Evolutionary conservation across 2,329 filamentous ascomycete genomes (phyloP).

Genomic region (Lachnellula cervina): DNA sequence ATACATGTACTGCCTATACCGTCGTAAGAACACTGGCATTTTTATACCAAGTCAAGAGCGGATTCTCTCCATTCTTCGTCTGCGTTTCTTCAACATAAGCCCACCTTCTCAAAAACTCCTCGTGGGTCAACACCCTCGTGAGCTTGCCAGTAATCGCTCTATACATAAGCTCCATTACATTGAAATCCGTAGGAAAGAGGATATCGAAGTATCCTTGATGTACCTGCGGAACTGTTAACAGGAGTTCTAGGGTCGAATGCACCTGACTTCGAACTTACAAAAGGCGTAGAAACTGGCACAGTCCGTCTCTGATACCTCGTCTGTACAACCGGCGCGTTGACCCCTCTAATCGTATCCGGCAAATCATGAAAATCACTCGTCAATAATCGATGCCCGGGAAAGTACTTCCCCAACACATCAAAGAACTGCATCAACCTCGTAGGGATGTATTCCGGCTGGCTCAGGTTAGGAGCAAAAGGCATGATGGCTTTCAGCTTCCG

Average conservation of each 20-base stretch:
- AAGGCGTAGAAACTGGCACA: conserved; percentile 82
- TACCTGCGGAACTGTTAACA: conserved; percentile 50
- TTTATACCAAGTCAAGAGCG: conserved; percentile 85
- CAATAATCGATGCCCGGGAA: conserved; percentile 83
- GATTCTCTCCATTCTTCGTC: conserved; percentile 89
- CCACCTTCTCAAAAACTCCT: conserved; percentile 87
- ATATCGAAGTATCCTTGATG: conserved; percentile 99
- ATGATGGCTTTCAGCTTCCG: conserved; percentile 58
- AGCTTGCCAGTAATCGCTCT: conserved; percentile 88
- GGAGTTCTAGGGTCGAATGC: not conserved
- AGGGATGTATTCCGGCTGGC: conserved; percentile 84
- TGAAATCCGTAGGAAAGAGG: conserved; percentile 94
- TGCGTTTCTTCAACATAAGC: conserved; percentile 85
- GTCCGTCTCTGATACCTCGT: conserved; percentile 83
- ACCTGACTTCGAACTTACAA: conserved; percentile 53
- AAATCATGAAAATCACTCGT: conserved; percentile 87
- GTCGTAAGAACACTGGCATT: conserved; percentile 93
- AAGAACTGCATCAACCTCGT: conserved; percentile 97
- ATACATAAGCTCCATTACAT: conserved; percentile 86
- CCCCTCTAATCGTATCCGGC: conserved; percentile 73
- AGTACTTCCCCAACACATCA: conserved; percentile 79
- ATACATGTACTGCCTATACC: conserved; percentile 36
- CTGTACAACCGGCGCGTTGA: conserved; percentile 95
- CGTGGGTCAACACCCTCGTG: conserved; percentile 78
- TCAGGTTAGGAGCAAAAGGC: conserved; percentile 72